A percentile compares a stretch with the other conserved stretches of the same genome.
Conservation (phyloP, 768 basidiomycete species). For the Candolleomyces efflorescens region DNA sequence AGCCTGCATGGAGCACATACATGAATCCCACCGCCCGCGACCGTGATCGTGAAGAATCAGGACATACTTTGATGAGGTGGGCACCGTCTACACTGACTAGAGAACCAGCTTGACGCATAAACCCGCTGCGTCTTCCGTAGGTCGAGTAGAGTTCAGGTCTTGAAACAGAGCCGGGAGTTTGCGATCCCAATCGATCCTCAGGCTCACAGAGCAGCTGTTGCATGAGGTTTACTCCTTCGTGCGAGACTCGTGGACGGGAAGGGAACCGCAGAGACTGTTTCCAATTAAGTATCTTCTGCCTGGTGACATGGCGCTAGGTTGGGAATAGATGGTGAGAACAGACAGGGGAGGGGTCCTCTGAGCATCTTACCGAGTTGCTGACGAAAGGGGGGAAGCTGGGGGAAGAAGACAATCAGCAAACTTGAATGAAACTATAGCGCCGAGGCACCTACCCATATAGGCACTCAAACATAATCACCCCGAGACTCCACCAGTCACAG, state of each 20-base stretch:
- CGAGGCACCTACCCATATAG: conserved; percentile 69
- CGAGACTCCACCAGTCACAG: conserved; percentile 98
- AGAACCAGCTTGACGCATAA: conserved; percentile 46
- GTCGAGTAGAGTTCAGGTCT: conserved; percentile 76
- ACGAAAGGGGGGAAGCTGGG: conserved; percentile 91
- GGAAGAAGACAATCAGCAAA: conserved; percentile 10
- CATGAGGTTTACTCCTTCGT: conserved; percentile 86
- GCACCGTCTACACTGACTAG: conserved; percentile 74
- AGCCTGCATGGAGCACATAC: conserved; percentile 37
- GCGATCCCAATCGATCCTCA: conserved; percentile 88
- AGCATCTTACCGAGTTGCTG: conserved; percentile 74
- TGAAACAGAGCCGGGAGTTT: conserved; percentile 59
- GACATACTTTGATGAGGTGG: conserved; percentile 76
- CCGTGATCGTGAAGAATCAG: background rate
- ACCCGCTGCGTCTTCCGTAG: conserved; percentile 71
- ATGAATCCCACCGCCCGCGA: background rate
- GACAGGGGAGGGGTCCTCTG: conserved; percentile 5
- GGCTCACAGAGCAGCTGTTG: conserved; percentile 90
- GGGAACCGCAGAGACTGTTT: conserved; percentile 86
- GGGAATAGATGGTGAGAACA: conserved; percentile 14
- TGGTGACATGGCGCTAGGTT: conserved; percentile 80
- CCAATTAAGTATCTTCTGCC: conserved; percentile 98
- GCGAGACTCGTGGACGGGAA: conserved; percentile 73
- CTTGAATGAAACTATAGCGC: conserved; percentile 7
- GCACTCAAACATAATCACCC: conserved; percentile 95